A percentile compares a stretch with the other conserved stretches of the same genome.
phyloP scores from a whole-genome alignment of 495 filamentous ascomycete species.

The Penicillium soppii region DNA sequence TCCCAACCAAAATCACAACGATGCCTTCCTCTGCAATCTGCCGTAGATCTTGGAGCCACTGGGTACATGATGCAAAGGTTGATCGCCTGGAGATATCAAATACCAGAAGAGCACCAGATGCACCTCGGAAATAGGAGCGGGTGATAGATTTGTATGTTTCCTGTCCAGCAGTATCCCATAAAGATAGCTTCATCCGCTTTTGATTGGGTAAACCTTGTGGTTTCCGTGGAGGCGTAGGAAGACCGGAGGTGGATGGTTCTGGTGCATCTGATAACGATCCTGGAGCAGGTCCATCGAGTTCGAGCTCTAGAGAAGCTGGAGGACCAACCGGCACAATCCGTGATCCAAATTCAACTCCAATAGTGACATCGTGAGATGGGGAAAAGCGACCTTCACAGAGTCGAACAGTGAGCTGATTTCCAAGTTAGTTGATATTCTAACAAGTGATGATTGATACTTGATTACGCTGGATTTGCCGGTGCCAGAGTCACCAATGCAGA shows the following conservation, averaged over 20 bases:
- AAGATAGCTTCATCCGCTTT: constrained; percentile 76
- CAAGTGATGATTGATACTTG: constrained; percentile 20
- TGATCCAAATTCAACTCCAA: constrained; percentile 96
- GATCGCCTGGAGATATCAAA: constrained; percentile 86
- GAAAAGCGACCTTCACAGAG: constrained; percentile 97
- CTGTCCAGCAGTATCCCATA: constrained; percentile 98
- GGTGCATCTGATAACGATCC: constrained; percentile 10
- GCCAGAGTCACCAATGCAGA: constrained; percentile 93
- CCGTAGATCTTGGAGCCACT: constrained; percentile 90
- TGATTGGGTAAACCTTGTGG: constrained; percentile 40
- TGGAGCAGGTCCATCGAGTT: constrained; percentile 21
- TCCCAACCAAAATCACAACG: constrained; percentile 89
- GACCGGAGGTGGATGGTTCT: constrained; percentile 28
- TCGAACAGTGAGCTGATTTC: constrained; percentile 74
- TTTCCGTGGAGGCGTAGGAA: constrained; percentile 40
- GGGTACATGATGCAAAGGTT: constrained; percentile 82
- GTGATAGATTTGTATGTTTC: constrained; percentile 97
- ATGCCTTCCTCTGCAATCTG: constrained; percentile 93
- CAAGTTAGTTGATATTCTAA: constrained; percentile 7
- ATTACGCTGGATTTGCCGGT: constrained; percentile 85
- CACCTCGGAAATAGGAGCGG: constrained; percentile 91
- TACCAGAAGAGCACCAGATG: constrained; percentile 86
- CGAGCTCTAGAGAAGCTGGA: constrained; percentile 53
- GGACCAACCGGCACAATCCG: constrained; percentile 90
- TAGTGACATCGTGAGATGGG: constrained; percentile 91